Evolutionary conservation across 805 yeast species (phyloP).

Genomic region (Starmera caribaea): DNA sequence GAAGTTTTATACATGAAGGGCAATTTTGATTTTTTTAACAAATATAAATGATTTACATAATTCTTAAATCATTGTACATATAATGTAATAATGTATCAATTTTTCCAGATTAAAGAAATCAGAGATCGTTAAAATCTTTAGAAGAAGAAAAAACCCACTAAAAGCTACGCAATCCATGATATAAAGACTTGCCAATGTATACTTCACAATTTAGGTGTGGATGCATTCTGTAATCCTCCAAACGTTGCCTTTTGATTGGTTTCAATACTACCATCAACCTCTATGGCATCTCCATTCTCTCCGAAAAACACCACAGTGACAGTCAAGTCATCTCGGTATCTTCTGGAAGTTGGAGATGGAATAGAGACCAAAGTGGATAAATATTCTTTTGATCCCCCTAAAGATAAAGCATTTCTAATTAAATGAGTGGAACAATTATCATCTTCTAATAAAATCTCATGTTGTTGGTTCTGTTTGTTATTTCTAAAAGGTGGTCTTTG

Average conservation of each 20-base stretch:
- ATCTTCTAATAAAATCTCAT: slow-evolving; percentile 60
- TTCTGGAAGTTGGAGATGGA: slow-evolving; percentile 84
- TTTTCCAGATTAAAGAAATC: too few species aligned
- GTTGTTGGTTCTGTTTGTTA: slow-evolving; percentile 21
- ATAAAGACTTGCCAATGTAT: too few species aligned
- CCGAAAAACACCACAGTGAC: slow-evolving; percentile 95
- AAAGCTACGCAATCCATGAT: too few species aligned
- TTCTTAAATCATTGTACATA: too few species aligned
- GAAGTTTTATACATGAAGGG: too few species aligned
- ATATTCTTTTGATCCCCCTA: slow-evolving; percentile 80
- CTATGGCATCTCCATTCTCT: slow-evolving; percentile 40
- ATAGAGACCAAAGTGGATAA: slow-evolving; percentile 82
- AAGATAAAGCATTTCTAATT: slow-evolving; percentile 85
- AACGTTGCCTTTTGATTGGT: slow-evolving; percentile 34
- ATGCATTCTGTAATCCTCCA: slow-evolving; percentile 9
- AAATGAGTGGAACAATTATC: slow-evolving; percentile 87
- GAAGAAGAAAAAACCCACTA: too few species aligned
- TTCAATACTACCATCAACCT: slow-evolving; percentile 34
- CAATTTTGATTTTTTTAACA: too few species aligned
- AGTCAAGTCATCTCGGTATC: slow-evolving; percentile 91
- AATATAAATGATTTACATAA: too few species aligned
- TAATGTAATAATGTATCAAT: too few species aligned
- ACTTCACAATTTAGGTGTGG: too few species aligned
- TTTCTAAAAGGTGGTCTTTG: slow-evolving; percentile 71
- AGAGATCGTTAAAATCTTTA: too few species aligned